Conservation (phyloP, 2,329 filamentous ascomycete species). For the Apiospora kogelbergensis region DNA sequence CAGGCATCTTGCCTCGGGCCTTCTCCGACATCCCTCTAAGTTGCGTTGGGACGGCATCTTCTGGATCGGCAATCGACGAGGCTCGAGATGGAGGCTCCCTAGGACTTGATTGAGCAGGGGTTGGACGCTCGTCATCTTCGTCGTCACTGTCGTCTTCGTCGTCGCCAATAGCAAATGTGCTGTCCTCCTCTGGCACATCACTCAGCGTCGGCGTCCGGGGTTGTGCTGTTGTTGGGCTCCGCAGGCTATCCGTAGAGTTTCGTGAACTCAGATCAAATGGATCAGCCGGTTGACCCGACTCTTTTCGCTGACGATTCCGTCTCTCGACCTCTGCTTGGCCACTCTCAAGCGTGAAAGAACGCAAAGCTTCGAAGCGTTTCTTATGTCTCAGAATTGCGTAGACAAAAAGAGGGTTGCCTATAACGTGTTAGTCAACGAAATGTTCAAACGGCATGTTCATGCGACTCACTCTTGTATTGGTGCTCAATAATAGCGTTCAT, state of each 20-base stretch:
- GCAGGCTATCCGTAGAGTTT: slow-evolving; percentile 67
- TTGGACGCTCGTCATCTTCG: slow-evolving; percentile 50
- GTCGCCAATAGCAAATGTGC: slow-evolving; percentile 85
- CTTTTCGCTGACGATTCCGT: slow-evolving; percentile 69
- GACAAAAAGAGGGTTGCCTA: slow-evolving; percentile 79
- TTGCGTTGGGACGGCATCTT: slow-evolving; percentile 81
- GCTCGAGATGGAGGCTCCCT: slow-evolving; percentile 63
- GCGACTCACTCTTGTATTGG: slow-evolving; percentile 68
- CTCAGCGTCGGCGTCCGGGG: slow-evolving; percentile 58
- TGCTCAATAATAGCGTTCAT: slow-evolving; percentile 90
- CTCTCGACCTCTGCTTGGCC: slow-evolving; percentile 89
- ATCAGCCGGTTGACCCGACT: slow-evolving; percentile 52
- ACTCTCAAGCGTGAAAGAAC: slow-evolving; percentile 87
- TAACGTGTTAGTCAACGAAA: slow-evolving; percentile 18
- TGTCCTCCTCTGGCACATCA: slow-evolving; percentile 75
- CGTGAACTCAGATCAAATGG: slow-evolving; percentile 48
- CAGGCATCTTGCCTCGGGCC: slow-evolving; percentile 92
- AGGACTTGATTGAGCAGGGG: slow-evolving; percentile 62
- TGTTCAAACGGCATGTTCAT: too few relatives aligned
- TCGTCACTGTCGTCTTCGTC: slow-evolving; percentile 63
- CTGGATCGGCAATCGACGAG: slow-evolving; percentile 66
- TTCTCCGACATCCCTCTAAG: slow-evolving; percentile 95
- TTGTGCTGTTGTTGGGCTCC: slow-evolving; percentile 58
- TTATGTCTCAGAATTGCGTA: slow-evolving; percentile 77
- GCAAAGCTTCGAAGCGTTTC: slow-evolving; percentile 80